Base-by-base conservation (phyloP, 2,329 filamentous ascomycete species). In the Calonectria pseudoreteaudii region DNA sequence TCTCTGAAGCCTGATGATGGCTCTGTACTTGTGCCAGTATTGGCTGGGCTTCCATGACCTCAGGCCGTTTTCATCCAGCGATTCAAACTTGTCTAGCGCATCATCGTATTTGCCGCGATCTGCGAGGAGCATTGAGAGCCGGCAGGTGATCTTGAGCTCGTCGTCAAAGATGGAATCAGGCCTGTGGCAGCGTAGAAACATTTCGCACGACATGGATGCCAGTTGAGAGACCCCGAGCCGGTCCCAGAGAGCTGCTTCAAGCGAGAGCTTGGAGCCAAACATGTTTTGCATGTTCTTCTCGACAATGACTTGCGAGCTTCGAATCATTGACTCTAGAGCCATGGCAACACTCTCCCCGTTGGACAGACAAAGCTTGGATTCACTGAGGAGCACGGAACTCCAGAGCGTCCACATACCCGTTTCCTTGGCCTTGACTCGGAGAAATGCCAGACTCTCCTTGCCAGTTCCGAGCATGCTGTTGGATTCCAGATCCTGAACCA, bases 351-450 rank as follows among this genome's bases (percentile, higher is more conserved):
- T 89, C 85, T 91, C 91, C 13, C 95, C 95, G 80, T 92, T 93
- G 68, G 91, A 89, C 71, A 98, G 88, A 26, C 91, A 91, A 52
- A 97, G 86, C 82, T 96, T 97, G 3, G 95, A 95, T 84, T 98
- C 96, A 78, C 93, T 95, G 68, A 98, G 88, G 18, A 98, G 86
- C 1, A 95, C 94, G 2, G 95, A 95, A 81, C 94, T 95, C 86
- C 96, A 92, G 3, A 98, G 86, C 67, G 92, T 92, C 91, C 94
- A 97, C 91, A 97, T 96, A 70, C 94, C 94, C 0, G 92, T 91
- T 81, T 98, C 96, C 80, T 93, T 95, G 3, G 96, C 94, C 83
- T 97, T 97, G 20, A 93, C 91, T 76, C 96, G 95, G 49, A 98
- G 89, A 79, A 97, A 98, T 0, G 92, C 90, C 9, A 98, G 88